Base-by-base conservation (phyloP, 306 rosid genomes). In the Erythrophleum fordii region DNA sequence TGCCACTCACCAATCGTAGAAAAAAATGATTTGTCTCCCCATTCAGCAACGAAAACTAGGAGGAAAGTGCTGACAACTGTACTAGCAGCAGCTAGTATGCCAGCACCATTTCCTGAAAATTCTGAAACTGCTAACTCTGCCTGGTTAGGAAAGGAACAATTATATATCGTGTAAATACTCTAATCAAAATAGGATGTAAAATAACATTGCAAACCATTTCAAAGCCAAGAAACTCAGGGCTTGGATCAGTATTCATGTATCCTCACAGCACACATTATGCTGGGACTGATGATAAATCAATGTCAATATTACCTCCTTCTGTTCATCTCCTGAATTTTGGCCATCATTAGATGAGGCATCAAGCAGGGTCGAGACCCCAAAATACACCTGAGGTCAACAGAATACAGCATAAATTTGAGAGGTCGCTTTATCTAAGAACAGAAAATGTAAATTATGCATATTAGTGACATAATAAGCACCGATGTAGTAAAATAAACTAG, bases 11-110 rank as follows among this genome's bases (percentile, higher is more conserved):
- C 99, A 71, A 95, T 92, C 52, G 99, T 93, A 39, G 99, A 93
- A 89, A 95, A 93, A 87, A 95, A 93, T 65, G 98, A 95, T 76
- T 95, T 95, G 80, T 95, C 99, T 22, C 99, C 98, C 99, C 99
- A 95, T 83, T 95, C 98, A 48, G 99, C 98, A 23, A 95, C 98
- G 88, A 95, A 95, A 81, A 95, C 97, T 77, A 95, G 78, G 67
- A 81, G 73, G 78, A 95, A 95, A 16, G 98, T 91, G 83, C 97
- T 93, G 79, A 82, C 68, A 68, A 80, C 86, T 28, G 99, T 95
- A 88, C 87, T 86, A 46, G 97, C 98, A 73, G 92, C 91, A 48
- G 98, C 90, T 73, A 93, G 37, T 73, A 95, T 87, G 70, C 98
- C 98, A 46, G 97, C 91, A 55, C 98, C 94, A 75, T 95, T 92